A percentile compares a stretch with the other conserved stretches of the same genome.
These are phyloP conservation scores for Fraxinus ornus DNA, from an alignment of 305 asterid genomes.

Conservation along the genomic window DNA sequence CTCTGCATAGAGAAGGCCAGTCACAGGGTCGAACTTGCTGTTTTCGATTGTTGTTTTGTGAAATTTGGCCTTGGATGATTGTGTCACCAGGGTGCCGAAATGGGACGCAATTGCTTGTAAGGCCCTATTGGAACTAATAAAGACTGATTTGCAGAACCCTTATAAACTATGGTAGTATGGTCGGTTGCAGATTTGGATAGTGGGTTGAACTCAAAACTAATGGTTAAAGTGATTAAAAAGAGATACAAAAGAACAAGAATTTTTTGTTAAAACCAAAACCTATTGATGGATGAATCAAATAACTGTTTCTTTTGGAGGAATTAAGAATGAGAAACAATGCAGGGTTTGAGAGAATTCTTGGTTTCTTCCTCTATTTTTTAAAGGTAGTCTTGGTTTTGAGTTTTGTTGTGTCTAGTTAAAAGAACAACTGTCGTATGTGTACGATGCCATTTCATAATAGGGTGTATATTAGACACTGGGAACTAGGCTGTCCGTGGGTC, in stretches of 20 bases:
- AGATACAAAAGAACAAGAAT: slow-evolving; percentile 35
- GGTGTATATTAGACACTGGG: too few species aligned
- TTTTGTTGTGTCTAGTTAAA: not conserved
- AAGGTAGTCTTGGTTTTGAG: not conserved
- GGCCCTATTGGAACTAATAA: slow-evolving; percentile 78
- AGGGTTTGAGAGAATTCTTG: not conserved
- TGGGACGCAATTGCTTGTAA: slow-evolving; percentile 28
- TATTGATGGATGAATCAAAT: slow-evolving; percentile 54
- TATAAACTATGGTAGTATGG: slow-evolving; percentile 61
- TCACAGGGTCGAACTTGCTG: not conserved
- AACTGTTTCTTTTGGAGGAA: slow-evolving; percentile 25
- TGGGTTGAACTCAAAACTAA: slow-evolving; percentile 37
- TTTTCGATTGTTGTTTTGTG: too few species aligned
- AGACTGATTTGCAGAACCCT: slow-evolving; percentile 79
- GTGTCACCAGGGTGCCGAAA: not conserved
- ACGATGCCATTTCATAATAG: too few species aligned
- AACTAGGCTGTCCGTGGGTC: too few species aligned
- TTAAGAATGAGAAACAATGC: not conserved
- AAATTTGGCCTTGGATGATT: too few species aligned
- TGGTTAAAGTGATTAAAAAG: slow-evolving; percentile 33
- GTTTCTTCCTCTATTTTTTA: not conserved
- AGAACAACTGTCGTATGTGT: too few species aligned
- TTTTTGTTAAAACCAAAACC: slow-evolving; percentile 35
- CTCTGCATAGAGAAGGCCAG: not conserved
- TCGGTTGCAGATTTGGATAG: slow-evolving; percentile 55